Evolutionary conservation across 331 rosid genomes (phyloP).

Genomic region (Rosa hybrid): DNA sequence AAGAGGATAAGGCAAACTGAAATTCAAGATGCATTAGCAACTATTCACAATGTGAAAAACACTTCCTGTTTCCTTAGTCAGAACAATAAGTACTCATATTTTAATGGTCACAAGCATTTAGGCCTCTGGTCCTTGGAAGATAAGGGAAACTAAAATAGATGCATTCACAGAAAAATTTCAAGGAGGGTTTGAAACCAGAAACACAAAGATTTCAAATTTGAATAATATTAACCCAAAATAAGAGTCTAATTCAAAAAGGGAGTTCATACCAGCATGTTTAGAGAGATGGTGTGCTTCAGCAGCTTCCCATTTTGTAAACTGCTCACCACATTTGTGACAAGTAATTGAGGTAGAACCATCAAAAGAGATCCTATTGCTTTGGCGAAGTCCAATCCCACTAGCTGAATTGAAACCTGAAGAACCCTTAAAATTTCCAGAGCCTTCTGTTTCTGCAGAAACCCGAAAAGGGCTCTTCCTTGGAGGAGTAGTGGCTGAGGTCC

Average conservation of each 20-base stretch:
- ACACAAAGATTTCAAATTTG: background rate
- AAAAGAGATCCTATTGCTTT: slow-evolving; percentile 62
- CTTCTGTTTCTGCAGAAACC: slow-evolving; percentile 54
- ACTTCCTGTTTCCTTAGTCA: background rate
- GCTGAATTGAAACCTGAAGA: slow-evolving; percentile 34
- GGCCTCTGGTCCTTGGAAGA: background rate
- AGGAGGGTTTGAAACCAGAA: background rate
- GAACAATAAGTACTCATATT: background rate
- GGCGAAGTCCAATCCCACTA: slow-evolving; percentile 44
- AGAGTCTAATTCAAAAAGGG: background rate
- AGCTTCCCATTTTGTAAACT: slow-evolving; percentile 90
- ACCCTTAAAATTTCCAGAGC: slow-evolving; percentile 39
- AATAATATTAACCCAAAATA: slow-evolving; percentile 11
- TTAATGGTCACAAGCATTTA: background rate
- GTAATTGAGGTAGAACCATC: slow-evolving; percentile 65
- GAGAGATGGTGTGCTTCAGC: slow-evolving; percentile 97
- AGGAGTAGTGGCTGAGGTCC: slow-evolving; percentile 73
- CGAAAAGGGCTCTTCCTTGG: slow-evolving; percentile 74
- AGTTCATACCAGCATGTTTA: slow-evolving; percentile 85
- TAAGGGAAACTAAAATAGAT: background rate
- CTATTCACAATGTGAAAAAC: background rate
- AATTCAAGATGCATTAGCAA: background rate
- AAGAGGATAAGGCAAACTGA: slow-evolving; percentile 15
- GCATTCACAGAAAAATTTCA: background rate
- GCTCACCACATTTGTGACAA: slow-evolving; percentile 98